Conservation (phyloP, 192 early-diverging fungal genomes). For the Allomyces javanicus region DNA sequence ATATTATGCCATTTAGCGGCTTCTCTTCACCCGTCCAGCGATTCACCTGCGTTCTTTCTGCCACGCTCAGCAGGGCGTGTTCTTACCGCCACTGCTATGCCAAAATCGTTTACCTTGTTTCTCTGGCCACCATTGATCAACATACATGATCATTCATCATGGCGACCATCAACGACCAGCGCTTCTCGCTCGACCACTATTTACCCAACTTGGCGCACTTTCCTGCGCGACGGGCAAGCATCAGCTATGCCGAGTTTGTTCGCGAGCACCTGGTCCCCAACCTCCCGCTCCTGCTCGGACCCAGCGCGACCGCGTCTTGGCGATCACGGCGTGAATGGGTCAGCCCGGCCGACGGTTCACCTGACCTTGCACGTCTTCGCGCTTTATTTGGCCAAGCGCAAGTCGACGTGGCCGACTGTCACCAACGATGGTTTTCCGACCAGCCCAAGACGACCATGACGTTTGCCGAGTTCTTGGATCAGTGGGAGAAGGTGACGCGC, state of each 20-base stretch:
- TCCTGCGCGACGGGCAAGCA: too few relatives aligned
- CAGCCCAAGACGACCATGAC: conserved; percentile 35
- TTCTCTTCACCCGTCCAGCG: too few relatives aligned
- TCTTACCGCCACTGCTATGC: too few relatives aligned
- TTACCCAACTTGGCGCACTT: too few relatives aligned
- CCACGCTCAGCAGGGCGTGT: too few relatives aligned
- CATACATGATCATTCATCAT: too few relatives aligned
- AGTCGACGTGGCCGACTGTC: conserved; percentile 43
- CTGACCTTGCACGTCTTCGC: conserved; percentile 21
- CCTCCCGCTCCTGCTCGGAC: conserved; percentile 27
- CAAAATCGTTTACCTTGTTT: too few relatives aligned
- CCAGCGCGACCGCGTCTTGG: conserved; percentile 25
- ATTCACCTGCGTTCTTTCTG: too few relatives aligned
- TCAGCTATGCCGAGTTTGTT: conserved; percentile 17
- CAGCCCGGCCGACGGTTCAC: conserved; percentile 5
- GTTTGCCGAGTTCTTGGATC: conserved; percentile 28
- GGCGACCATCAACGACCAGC: too few relatives aligned
- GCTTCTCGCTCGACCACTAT: too few relatives aligned
- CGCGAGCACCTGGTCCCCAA: conserved; percentile 21
- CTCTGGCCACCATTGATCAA: too few relatives aligned
- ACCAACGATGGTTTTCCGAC: conserved; percentile 34
- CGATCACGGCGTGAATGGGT: conserved; percentile 37
- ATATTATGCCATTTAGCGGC: too few relatives aligned
- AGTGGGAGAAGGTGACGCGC: conserved; percentile 14
- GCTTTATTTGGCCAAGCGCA: conserved; percentile 13